Evolutionary conservation across 306 rosid species (phyloP), one percentile per base, ranked within the genome.

Genomic region (Oxytropis ochrocephala): DNA sequence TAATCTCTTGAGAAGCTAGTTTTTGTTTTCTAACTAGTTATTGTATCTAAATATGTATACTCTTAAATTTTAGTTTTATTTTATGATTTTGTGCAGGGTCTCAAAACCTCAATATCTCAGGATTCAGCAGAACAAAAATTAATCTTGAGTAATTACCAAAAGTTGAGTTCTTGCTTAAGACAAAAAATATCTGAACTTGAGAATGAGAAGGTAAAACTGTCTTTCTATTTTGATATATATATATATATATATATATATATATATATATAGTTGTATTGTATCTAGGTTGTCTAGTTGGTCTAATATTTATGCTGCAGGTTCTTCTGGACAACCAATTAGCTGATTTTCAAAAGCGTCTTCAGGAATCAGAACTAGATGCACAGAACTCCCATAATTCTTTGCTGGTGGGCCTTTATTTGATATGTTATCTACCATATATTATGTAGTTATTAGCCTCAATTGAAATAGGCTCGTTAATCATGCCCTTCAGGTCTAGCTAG

Each of bases 281-380:
- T 51, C 58, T 78, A 57, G 53, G 63, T 60, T 50, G 7, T 76
- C 67, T 53, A 53, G 24, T 35, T 50, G 51, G 69, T 54, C 64
- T 75, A 38, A 75, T 73, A 44, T 67, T 58, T 78, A 58, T 52
- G 67, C 43, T 81, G 84, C 81, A 87, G 95, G 73, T 83, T 78
- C 77, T 75, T 86, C 48, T 83, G 71, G 79, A 72, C 70, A 72
- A 64, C 79, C 86, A 86, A 72, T 64, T 80, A 19, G 81, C 61
- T 79, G 92, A 86, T 74, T 86, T 86, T 78, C 91, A 76, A 75
- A 86, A 83, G 69, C 83, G 76, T 71, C 82, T 87, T 72, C 85
- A 82, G 67, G 82, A 84, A 60, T 73, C 81, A 64, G 78, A 75
- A 73, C 64, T 78, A 74, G 80, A 84, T 49, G 75, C 79, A 77